phyloP scores from a whole-genome alignment of 2,329 filamentous ascomycete species.

The Phialocephala sp. region DNA sequence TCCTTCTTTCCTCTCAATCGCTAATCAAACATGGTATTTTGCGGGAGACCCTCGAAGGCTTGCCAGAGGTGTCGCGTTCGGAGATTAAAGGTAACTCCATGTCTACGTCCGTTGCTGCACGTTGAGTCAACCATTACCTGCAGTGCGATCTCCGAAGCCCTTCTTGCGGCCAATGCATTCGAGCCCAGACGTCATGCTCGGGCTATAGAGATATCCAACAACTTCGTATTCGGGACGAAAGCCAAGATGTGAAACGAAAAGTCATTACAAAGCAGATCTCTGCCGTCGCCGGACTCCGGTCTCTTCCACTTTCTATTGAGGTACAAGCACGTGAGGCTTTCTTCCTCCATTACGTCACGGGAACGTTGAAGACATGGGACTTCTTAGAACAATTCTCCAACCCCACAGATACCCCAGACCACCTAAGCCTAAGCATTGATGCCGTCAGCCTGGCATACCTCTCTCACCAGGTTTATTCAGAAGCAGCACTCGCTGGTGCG shows the following conservation, averaged over 20 bases:
- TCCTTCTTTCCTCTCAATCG: not conserved
- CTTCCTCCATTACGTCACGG: conserved; percentile 26
- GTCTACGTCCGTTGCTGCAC: not conserved
- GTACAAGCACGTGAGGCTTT: conserved; percentile 29
- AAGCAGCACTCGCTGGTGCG: conserved; percentile 9
- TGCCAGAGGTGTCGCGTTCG: conserved; percentile 31
- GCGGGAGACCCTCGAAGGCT: conserved; percentile 30
- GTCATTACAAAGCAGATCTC: not conserved
- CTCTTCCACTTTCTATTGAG: conserved; percentile 20
- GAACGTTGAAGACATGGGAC: conserved; percentile 19
- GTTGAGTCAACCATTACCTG: not conserved
- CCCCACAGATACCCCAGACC: conserved; percentile 10
- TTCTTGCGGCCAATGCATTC: conserved; percentile 26
- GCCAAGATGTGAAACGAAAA: conserved; percentile 16
- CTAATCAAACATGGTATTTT: not conserved
- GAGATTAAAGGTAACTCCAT: conserved; percentile 26
- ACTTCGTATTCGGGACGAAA: conserved; percentile 30
- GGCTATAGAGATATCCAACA: conserved; percentile 28
- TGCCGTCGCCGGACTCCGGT: not conserved
- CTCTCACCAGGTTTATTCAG: conserved; percentile 20
- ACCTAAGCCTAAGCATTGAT: conserved; percentile 24
- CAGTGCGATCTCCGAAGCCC: conserved; percentile 29
- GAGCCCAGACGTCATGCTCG: conserved; percentile 24
- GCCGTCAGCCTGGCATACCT: conserved; percentile 32
- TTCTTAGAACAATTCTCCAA: conserved; percentile 23